Evolutionary conservation across 257 asterid species (phyloP), one percentile per base, ranked within the genome.

Genomic region (Scutellaria baicalensis): DNA sequence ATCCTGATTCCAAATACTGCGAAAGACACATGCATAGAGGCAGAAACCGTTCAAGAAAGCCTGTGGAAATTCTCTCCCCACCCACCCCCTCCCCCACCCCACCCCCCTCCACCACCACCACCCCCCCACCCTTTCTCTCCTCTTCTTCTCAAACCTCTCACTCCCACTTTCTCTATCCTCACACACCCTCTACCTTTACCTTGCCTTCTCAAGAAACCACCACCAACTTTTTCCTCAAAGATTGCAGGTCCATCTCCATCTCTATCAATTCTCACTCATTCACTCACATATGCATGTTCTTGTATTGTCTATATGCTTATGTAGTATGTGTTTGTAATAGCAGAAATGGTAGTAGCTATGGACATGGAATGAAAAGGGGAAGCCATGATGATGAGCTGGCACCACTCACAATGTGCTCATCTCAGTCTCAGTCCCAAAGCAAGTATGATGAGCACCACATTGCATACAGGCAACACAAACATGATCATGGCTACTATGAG

Each of bases 31-130:
- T 93, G 98, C 98, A 93, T 77, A 83, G 98, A 82, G 97, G 98
- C 84, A 89, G 97, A 80, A 93, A 90, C 86, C 98, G 98, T 93
- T 93, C 98, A 93, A 93, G 97, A 93, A 93, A 93, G 98, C 98
- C 98, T 92, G 98, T 92, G 96, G 98, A 90, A 92, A 75, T 61
- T 31, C 73, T 70, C 35, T 59, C 85, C 43, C 70, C 82, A 64
- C 81, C 2, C 60, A 31, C 14, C 59, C 13, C 16, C 55, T 47
- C 49, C 17, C 50, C 62, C 80, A 23, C 8, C 67, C 9, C 68
- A 61, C 75, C 59, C 8, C 66, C n/a, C 64, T 66, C 13, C 76
- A 13, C 40, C 69, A 74, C 66, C 77, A 75, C 69, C 55, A 10
- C 45, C 17, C 21, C 14, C 68, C 8, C 27, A 1, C 43, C 8